Conservation (phyloP, 176 grass and related monocot genomes). For the Zea mays region Zm-B73-REFERENCE-NAM-5.0 NC_050097.1:169534501-169535000, state of each 20-base stretch:
- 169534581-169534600: slow-evolving; percentile 49
- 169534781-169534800: slow-evolving; percentile 45
- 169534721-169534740: slow-evolving; percentile 37
- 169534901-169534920: slow-evolving; percentile 46
- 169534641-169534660: slow-evolving; percentile 62
- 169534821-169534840: slow-evolving; percentile 31
- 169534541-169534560: background rate
- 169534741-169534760: slow-evolving; percentile 49
- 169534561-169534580: slow-evolving; percentile 54
- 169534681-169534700: slow-evolving; percentile 50
- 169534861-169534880: slow-evolving; percentile 36
- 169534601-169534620: slow-evolving; percentile 28
- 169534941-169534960: slow-evolving; percentile 3
- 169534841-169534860: slow-evolving; percentile 18
- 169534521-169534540: slow-evolving; percentile 17
- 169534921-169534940: slow-evolving; percentile 20
- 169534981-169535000: no score
- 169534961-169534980: no score
- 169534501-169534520: background rate
- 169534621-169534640: slow-evolving; percentile 41
- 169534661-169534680: slow-evolving; percentile 54
- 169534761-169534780: slow-evolving; percentile 57
- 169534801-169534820: slow-evolving; percentile 8
- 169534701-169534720: slow-evolving; percentile 43
- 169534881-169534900: background rate